Evolutionary conservation across 768 basidiomycete genomes (phyloP).

Genomic region (Melanogaster broomeanus): DNA sequence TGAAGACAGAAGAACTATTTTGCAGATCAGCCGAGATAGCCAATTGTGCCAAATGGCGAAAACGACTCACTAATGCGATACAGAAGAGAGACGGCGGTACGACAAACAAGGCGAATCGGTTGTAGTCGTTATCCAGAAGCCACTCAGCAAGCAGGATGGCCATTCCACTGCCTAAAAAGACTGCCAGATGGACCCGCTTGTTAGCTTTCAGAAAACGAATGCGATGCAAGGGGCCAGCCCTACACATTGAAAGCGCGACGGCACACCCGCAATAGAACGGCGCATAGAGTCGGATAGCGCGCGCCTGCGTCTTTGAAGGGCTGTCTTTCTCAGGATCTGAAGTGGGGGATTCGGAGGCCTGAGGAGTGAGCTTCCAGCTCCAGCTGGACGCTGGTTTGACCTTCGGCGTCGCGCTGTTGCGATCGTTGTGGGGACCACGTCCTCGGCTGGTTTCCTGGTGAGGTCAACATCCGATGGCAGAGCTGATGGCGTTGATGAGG

Average conservation of each 20-base stretch:
- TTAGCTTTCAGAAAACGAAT: conserved; percentile 9
- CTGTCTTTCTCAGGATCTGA: conserved; percentile 52
- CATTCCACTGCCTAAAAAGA: conserved; percentile 68
- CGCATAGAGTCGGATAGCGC: conserved; percentile 66
- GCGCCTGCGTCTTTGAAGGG: conserved; percentile 21
- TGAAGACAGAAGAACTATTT: conserved; percentile 74
- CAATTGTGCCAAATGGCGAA: not conserved
- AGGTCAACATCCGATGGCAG: conserved; percentile 56
- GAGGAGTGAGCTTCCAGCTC: conserved; percentile 46
- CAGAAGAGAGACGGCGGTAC: conserved; percentile 75
- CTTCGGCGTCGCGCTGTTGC: not conserved
- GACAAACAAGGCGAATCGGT: conserved; percentile 64
- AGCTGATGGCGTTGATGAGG: conserved; percentile 45
- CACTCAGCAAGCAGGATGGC: conserved; percentile 65
- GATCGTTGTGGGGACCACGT: conserved; percentile 19
- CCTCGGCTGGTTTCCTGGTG: conserved; percentile 38
- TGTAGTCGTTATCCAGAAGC: conserved; percentile 58
- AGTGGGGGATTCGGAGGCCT: conserved; percentile 15
- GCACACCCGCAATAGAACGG: conserved; percentile 73
- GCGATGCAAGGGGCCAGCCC: conserved; percentile 22
- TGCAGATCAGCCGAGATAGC: conserved; percentile 9
- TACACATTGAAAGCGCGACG: conserved; percentile 63
- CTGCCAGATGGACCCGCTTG: conserved; percentile 39
- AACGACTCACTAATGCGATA: conserved; percentile 64
- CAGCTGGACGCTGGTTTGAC: conserved; percentile 27